These are phyloP conservation scores for Albugo laibachii DNA, from an alignment of 352 stramenopile species.

Conservation along the genomic window DNA sequence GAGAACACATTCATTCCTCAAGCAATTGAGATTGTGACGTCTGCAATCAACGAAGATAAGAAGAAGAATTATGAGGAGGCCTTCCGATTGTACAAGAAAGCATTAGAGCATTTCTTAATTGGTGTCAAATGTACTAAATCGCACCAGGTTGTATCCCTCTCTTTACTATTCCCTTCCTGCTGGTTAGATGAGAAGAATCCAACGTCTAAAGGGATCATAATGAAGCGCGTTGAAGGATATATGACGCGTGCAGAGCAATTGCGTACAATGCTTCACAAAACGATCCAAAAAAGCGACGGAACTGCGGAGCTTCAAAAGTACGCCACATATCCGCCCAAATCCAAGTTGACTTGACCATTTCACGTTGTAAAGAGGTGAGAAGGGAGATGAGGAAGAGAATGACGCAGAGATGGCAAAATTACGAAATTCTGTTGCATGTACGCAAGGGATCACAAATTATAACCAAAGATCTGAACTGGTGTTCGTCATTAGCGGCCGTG, in stretches of 20 bases:
- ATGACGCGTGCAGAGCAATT: slow-evolving; percentile 80
- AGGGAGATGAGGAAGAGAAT: slow-evolving; percentile 78
- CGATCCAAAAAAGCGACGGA: slow-evolving; percentile 16
- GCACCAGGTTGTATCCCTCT: background rate
- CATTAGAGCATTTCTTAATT: slow-evolving; percentile 79
- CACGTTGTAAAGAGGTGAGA: slow-evolving; percentile 27
- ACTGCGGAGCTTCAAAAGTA: slow-evolving; percentile 61
- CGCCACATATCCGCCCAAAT: slow-evolving; percentile 2
- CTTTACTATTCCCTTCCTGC: background rate
- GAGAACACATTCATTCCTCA: slow-evolving; percentile 84
- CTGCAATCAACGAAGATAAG: slow-evolving; percentile 77
- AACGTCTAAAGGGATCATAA: slow-evolving; percentile 78
- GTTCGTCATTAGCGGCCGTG: slow-evolving; percentile 36
- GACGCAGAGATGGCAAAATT: slow-evolving; percentile 93
- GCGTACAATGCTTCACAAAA: slow-evolving; percentile 41
- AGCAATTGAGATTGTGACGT: slow-evolving; percentile 77
- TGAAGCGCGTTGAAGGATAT: slow-evolving; percentile 80
- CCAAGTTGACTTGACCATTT: background rate
- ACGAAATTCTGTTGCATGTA: slow-evolving; percentile 81
- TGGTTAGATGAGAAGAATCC: slow-evolving; percentile 79
- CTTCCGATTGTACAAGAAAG: slow-evolving; percentile 75
- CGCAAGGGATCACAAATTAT: slow-evolving; percentile 3
- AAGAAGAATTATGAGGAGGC: slow-evolving; percentile 79
- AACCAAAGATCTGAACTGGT: background rate
- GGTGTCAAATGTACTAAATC: slow-evolving; percentile 58